Percentiles rank a stretch among this genome's conserved stretches.
Conservation (phyloP, 306 rosid genomes). For the Quercus suber region DNA sequence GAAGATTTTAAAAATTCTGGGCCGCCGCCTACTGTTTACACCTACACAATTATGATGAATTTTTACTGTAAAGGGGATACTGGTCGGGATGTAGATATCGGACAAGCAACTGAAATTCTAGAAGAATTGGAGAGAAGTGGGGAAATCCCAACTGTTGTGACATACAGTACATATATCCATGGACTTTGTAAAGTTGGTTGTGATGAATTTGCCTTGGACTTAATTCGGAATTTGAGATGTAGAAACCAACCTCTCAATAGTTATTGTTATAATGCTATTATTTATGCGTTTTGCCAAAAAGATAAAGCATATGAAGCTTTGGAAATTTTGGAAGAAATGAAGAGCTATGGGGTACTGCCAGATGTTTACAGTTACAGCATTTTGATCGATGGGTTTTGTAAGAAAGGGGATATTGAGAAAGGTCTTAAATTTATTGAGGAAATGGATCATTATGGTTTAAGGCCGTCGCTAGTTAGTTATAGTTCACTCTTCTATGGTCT, state of each 20-base stretch:
- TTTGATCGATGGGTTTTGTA: constrained; percentile 50
- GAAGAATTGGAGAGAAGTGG: constrained; percentile 44
- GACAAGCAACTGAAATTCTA: constrained; percentile 41
- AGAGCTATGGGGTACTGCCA: constrained; percentile 40
- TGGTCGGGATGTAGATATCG: constrained; percentile 39
- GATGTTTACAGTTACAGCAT: constrained; percentile 65
- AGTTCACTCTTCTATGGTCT: constrained; percentile 51
- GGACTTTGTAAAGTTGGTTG: constrained; percentile 61
- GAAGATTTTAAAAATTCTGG: constrained; percentile 45
- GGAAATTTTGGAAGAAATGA: constrained; percentile 53
- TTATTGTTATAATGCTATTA: constrained; percentile 52
- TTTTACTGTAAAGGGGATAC: constrained; percentile 43
- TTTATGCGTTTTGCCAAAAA: constrained; percentile 45
- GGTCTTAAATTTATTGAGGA: constrained; percentile 37
- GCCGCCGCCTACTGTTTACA: constrained; percentile 49
- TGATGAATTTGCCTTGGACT: constrained; percentile 32
- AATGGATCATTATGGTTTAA: constrained; percentile 36
- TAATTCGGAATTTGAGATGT: constrained; percentile 35
- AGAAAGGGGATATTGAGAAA: constrained; percentile 36
- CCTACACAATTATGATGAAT: constrained; percentile 62
- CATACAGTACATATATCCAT: constrained; percentile 49
- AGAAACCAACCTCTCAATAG: constrained; percentile 39
- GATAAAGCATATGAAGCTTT: constrained; percentile 38
- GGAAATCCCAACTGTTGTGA: constrained; percentile 51
- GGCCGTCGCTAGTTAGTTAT: constrained; percentile 53